Percentiles rank a stretch among this genome's conserved stretches.
Evolutionary conservation across 768 basidiomycete genomes (phyloP).

Genomic region (Coprinopsis sp.): DNA sequence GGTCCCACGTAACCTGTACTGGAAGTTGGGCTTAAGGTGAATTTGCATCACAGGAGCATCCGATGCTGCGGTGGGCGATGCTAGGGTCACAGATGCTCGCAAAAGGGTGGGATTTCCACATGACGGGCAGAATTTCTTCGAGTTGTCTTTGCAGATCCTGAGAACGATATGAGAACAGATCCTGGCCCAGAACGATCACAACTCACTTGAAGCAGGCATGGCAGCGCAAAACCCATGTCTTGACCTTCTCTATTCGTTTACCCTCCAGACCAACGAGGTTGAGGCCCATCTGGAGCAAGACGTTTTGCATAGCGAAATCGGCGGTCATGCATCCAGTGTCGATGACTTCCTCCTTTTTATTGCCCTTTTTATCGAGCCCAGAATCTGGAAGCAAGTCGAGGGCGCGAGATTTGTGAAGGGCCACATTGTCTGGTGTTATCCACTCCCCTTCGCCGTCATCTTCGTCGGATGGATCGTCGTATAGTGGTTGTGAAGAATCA

Average conservation of each 20-base stretch:
- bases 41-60: conserved; percentile 72
- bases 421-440: conserved; percentile 91
- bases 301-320: conserved; percentile 99
- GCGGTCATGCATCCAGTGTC: conserved; percentile 92
- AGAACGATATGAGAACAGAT: conserved; percentile 2
- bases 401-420: conserved; percentile 80
- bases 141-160: conserved; percentile 93
- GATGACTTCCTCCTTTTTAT: conserved; percentile 37
- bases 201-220: conserved; percentile 99
- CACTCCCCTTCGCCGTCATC: conserved; percentile 92
- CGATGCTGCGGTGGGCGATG: conserved; percentile 56
- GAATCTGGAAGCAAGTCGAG: conserved; percentile 72
- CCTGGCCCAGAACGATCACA: background rate
- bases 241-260: conserved; percentile 83
- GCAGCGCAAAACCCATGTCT: conserved; percentile 94
- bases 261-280: conserved; percentile 88
- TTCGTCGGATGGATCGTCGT: conserved; percentile 71
- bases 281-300: conserved; percentile 89
- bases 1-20: conserved; percentile 87
- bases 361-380: conserved; percentile 33
- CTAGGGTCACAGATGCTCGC: conserved; percentile 85
- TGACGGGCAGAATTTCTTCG: conserved; percentile 95
- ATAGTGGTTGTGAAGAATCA: conserved; percentile 37
- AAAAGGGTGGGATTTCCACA: conserved; percentile 92
- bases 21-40: conserved; percentile 94